These are phyloP conservation scores for Gyrodon lividus DNA, from an alignment of 768 basidiomycete genomes.

Conservation along the genomic window DNA sequence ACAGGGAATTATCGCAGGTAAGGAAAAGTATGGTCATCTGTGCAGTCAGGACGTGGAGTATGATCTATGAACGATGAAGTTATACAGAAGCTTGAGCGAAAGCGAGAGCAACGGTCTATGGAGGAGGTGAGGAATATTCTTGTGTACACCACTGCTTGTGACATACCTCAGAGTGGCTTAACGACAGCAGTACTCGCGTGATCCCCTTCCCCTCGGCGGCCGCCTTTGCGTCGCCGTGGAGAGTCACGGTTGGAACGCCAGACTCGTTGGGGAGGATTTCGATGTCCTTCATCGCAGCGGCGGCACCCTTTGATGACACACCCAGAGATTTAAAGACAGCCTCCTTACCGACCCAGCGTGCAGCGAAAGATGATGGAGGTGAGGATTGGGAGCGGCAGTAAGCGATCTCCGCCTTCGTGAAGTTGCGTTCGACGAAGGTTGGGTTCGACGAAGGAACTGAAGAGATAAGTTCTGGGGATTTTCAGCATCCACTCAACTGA, in stretches of 20 bases:
- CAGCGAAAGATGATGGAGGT: slow-evolving; percentile 87
- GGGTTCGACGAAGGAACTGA: slow-evolving; percentile 87
- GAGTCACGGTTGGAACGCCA: slow-evolving; percentile 76
- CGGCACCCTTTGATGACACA: slow-evolving; percentile 87
- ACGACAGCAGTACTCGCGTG: slow-evolving; percentile 71
- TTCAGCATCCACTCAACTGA: slow-evolving; percentile 3
- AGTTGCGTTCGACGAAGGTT: slow-evolving; percentile 88
- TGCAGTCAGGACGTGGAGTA: slow-evolving; percentile 1
- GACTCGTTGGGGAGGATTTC: slow-evolving; percentile 81
- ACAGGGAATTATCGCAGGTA: not conserved
- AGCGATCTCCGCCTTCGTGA: slow-evolving; percentile 81
- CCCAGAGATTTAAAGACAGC: slow-evolving; percentile 96
- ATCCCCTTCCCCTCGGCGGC: slow-evolving; percentile 76
- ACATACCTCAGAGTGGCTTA: slow-evolving; percentile 91
- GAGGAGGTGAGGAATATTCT: slow-evolving; percentile 15
- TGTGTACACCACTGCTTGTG: not conserved
- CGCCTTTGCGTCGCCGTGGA: slow-evolving; percentile 77
- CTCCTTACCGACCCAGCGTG: slow-evolving; percentile 97
- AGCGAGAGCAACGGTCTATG: slow-evolving; percentile 78
- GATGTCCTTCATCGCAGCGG: slow-evolving; percentile 94
- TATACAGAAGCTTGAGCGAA: slow-evolving; percentile 71
- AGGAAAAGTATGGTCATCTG: slow-evolving; percentile 3
- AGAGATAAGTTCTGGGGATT: slow-evolving; percentile 77
- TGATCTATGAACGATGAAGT: not conserved
- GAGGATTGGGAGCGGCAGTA: slow-evolving; percentile 90